Evolutionary conservation across 169 alveolate species (phyloP), one percentile per base, ranked within the genome.

Genomic region (Plasmodium berghei): DNA sequence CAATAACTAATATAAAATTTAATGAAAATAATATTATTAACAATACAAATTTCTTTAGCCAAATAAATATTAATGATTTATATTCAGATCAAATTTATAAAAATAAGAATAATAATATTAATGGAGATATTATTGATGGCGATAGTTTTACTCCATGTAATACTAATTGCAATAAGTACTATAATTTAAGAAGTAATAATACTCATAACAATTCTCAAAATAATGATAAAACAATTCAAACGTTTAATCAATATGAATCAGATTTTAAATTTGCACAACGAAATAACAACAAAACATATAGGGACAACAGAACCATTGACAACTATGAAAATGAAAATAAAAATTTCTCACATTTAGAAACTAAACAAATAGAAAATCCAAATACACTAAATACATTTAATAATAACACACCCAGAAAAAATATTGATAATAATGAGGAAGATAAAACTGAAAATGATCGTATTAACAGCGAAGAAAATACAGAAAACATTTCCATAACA

Each of bases 31-130:
- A 40, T 48, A 52, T 6, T 34, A 18, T 42, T 61, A 40, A 34
- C 34, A 26, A 61, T n/a, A 62, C n/a, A 40, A 45, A 66, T 67
- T 40, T 61, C 28, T 10, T 40, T 28, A 74, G 54, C 48, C 49
- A 18, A 28, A 9, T 54, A 46, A 22, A 24, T 45, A 34, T 18
- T 10, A 26, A 48, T 14, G 20, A 48, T 22, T 70, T 16, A 22
- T 48, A 45, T 1, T 34, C 49, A 14, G 63, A 74, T 61, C 45
- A 74, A 61, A 52, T 22, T n/a, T 67, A 20, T 58, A 64, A 26
- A 63, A 52, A n/a, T 24, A 56, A 59, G 12, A 70, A 16, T 14
- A 70, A 70, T 49, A 45, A 66, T 40, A 18, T 28, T 22, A 62
- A 24, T 8, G 26, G 20, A 9, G 9, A 14, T 22, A 22, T 14